phyloP scores from a whole-genome alignment of 139 green algal species.

The Marvania coccoides region DNA sequence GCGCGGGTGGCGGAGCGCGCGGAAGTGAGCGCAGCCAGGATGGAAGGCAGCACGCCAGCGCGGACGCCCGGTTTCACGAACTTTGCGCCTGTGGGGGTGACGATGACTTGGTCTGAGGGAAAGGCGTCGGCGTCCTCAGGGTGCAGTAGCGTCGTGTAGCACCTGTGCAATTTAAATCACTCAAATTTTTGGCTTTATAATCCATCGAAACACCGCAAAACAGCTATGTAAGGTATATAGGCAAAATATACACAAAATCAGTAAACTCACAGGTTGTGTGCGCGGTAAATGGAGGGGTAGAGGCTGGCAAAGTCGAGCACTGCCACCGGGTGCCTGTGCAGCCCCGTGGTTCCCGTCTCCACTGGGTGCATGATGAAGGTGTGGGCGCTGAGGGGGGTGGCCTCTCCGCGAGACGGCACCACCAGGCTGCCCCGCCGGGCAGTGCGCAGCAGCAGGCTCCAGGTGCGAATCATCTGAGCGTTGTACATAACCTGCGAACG shows the following conservation, averaged over 20 bases:
- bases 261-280: conserved; percentile 80
- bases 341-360: conserved; percentile 33
- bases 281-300: conserved; percentile 62
- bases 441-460: conserved; percentile 58
- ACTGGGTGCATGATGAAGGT: conserved; percentile 73
- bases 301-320: conserved; percentile 72
- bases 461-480: conserved; percentile 68
- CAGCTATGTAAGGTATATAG: no score
- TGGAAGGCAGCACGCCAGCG: conserved; percentile 51
- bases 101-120: conserved; percentile 12
- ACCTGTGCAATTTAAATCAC: no score
- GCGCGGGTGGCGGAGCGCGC: conserved; percentile 44
- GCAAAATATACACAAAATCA: no score
- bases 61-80: conserved; percentile 48
- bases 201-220: no score
- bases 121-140: conserved; percentile 38
- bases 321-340: conserved; percentile 62
- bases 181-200: no score
- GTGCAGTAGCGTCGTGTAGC: conserved; percentile 72
- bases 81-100: conserved; percentile 40
- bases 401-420: conserved; percentile 39
- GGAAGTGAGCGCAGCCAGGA: conserved; percentile 59
- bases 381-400: conserved; percentile 39
- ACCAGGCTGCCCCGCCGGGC: conserved; percentile 39
- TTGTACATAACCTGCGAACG: conserved; percentile 59